Conservation (phyloP, 495 filamentous ascomycete genomes). For the Thermothielavioides terrestris region DNA sequence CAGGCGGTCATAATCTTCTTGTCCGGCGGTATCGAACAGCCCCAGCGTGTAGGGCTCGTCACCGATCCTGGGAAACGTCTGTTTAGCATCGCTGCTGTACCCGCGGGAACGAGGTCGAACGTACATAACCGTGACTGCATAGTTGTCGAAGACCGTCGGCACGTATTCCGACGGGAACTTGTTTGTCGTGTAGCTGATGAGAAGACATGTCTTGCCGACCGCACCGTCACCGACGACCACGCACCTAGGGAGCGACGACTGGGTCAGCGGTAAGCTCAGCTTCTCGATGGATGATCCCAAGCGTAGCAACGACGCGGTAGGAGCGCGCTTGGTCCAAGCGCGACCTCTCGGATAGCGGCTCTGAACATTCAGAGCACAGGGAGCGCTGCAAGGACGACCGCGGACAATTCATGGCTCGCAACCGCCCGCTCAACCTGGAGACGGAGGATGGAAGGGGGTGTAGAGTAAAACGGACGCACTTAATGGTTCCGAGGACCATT, state of each 20-base stretch:
- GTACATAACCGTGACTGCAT: constrained; percentile 98
- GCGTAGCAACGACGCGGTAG: constrained; percentile 5
- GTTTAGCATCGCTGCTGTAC: no score
- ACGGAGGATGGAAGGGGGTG: constrained; percentile 10
- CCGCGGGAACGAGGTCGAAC: no score
- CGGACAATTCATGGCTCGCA: not conserved
- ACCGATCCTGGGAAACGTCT: constrained; percentile 67
- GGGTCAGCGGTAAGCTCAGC: constrained; percentile 13
- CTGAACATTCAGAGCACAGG: not conserved
- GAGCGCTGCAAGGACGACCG: not conserved
- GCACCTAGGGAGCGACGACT: constrained; percentile 50
- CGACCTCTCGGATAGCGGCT: not conserved
- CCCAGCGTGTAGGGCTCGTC: constrained; percentile 97
- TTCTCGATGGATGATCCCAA: not conserved
- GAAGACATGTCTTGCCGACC: constrained; percentile 95
- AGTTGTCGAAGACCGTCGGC: constrained; percentile 98
- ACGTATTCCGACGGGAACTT: constrained; percentile 99
- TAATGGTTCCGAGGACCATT: constrained; percentile 80
- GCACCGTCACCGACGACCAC: constrained; percentile 99
- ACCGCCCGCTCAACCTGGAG: not conserved
- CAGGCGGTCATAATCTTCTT: constrained; percentile 98
- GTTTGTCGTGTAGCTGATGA: constrained; percentile 99
- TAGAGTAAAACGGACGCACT: constrained; percentile 63
- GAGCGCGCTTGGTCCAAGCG: constrained; percentile 3
- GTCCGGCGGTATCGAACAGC: constrained; percentile 95